Evolutionary conservation across 768 basidiomycete genomes (phyloP), one percentile per base, ranked within the genome.

Genomic region (Hericium rajendrae): DNA sequence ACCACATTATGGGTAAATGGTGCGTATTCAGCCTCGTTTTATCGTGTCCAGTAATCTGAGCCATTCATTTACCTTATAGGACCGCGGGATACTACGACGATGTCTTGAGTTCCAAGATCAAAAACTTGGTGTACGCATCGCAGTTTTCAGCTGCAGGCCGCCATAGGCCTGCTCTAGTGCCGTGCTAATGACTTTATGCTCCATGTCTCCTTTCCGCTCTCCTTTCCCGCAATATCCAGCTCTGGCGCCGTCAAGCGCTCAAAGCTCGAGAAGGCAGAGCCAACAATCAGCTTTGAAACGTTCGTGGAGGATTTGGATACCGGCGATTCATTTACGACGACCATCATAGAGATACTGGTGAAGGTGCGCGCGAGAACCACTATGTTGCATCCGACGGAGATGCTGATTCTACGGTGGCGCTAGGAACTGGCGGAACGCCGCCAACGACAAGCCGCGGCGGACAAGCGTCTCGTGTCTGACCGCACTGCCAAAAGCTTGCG

Each of bases 361-460:
- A 87, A 86, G 73, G 89, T 91, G 65, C 68, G 80, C 66, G 26
- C 3, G 40, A 38, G 48, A 50, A 51, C 15, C 49, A 32, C 32
- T 32, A 10, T 9, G 9, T 32, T 32, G 4, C 32, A 32, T 6
- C 5, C 32, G 9, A 32, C 32, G 32, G 43, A 28, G 0, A 24
- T 9, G 24, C 10, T 18, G 52, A 6, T 20, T 12, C 20, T 40
- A 15, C 20, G 3, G 11, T 15, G 15, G 6, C 24, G 24, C 10
- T 60, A 91, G 89, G 89, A 91, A 77, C 66, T 90, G 41, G 86
- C 88, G 8, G 88, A 90, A 61, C 81, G 89, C 56, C 79, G 79
- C 38, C 76, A 73, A 39, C 80, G 88, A 22, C 72, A 76, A 48
- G 76, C 68, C 50, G 59, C 72, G 9, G 67, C 72, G 26, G 86